Conservation (phyloP, 192 early-diverging fungal species). For the Phycomyces nitens region DNA sequence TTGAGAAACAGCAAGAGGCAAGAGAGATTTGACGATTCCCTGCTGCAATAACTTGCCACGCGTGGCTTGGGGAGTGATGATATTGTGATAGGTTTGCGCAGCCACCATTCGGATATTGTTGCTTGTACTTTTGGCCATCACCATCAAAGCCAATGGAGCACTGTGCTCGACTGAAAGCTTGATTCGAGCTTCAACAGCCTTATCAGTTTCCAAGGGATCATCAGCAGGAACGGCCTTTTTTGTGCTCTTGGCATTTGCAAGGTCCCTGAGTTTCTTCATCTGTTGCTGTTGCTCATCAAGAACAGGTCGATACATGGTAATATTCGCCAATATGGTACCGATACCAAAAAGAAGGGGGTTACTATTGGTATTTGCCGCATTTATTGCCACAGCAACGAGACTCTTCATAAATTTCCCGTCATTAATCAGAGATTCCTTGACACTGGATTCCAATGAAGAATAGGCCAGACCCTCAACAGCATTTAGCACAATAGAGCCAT, state of each 20-base stretch:
- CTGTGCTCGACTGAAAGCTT: constrained; percentile 56
- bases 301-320: constrained; percentile 65
- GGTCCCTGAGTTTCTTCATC: constrained; percentile 59
- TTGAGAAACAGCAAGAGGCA: constrained; percentile 39
- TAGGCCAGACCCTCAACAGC: constrained; percentile 84
- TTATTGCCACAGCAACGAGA: constrained; percentile 50
- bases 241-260: constrained; percentile 25
- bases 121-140: constrained; percentile 51
- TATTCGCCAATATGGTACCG: constrained; percentile 70
- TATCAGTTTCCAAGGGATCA: constrained; percentile 59
- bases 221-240: constrained; percentile 13
- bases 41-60: constrained; percentile 82
- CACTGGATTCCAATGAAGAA: constrained; percentile 59
- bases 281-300: constrained; percentile 80
- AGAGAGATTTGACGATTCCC: constrained; percentile 64
- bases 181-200: constrained; percentile 57
- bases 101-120: constrained; percentile 58
- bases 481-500: constrained; percentile 37
- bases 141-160: constrained; percentile 50
- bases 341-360: constrained; percentile 66
- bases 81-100: constrained; percentile 62
- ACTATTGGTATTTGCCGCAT: constrained; percentile 39
- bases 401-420: constrained; percentile 55
- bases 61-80: constrained; percentile 65
- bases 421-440: constrained; percentile 66